Base-by-base conservation (phyloP, 1,284 basidiomycete genomes). In the Ganoderma lingzhi region DNA sequence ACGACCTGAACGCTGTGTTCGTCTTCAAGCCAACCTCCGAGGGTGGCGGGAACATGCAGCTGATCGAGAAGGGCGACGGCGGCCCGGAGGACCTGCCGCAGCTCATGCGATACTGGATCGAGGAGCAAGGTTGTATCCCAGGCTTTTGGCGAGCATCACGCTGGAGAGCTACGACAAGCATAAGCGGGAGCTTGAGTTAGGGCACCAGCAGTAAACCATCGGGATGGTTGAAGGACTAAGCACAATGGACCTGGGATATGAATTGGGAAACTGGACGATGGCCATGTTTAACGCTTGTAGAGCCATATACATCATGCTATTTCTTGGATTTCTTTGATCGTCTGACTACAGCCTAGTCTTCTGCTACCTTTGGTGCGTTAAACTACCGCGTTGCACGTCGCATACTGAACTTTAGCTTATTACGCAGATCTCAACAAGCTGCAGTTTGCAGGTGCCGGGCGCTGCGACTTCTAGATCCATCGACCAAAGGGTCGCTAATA, bases 121-220 rank as follows among this genome's bases (percentile, higher is more conserved):
- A 88, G 75, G 84, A 86, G 67, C 88, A 92, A 76, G 85, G 90
- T 78, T 93, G 91, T 77, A 89, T 93, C 75, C 91, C 93, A 0
- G 90, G 92, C 0, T 93, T 94, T 77, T 94, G 76, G 91, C 93
- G 35, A 92, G 89, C 70, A 84, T 94, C 58, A 94, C 92, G 32
- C 76, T 93, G 72, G 90, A 93, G 76, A 91, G 91, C 76, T 93
- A 89, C 76, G 92, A 93, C 70, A 80, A 77, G 74, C 64, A 69
- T 63, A 77, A 78, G 74, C 71, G 69, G 68, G 70, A 48, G 45
- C 41, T 42, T 14, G 41, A 10, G 28, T 10, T 39, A 39, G 23
- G 23, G 58, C 32, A 35, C 15, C 58, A 60, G 19, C 58, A 39
- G 58, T 60, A 37, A n/a, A 23, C 58, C 39, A 9, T 3, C 6